phyloP scores from a whole-genome alignment of 306 rosid species.

The Gynostemma pentaphyllum region DNA sequence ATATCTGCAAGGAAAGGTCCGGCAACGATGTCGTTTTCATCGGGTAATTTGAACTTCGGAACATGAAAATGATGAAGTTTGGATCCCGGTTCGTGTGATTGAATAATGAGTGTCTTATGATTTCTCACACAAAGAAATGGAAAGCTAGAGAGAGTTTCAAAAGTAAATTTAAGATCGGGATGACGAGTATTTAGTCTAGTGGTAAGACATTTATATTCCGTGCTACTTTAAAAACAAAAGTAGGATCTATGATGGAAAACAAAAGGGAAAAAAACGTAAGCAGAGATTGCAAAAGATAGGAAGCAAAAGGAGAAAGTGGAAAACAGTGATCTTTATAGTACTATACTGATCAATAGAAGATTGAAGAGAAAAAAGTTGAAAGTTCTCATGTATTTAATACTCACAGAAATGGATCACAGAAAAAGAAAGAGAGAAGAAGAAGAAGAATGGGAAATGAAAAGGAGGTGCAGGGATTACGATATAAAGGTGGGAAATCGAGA shows the following conservation, averaged over 20 bases:
- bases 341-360: conserved; percentile 28
- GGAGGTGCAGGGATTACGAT: not conserved
- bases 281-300: conserved; percentile 7
- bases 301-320: conserved; percentile 26
- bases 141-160: conserved; percentile 20
- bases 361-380: conserved; percentile 50
- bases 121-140: conserved; percentile 22
- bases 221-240: too few relatives aligned
- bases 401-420: conserved; percentile 26
- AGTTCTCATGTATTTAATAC: conserved; percentile 32
- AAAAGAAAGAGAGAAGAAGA: not conserved
- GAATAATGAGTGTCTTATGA: conserved; percentile 74
- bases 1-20: conserved; percentile 73
- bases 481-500: not conserved
- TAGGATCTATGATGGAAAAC: conserved; percentile 1
- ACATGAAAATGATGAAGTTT: conserved; percentile 17
- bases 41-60: conserved; percentile 17
- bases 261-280: not conserved
- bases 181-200: too few relatives aligned
- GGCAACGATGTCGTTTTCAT: conserved; percentile 32
- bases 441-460: not conserved
- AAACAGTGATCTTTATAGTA: not conserved
- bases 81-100: conserved; percentile 29
- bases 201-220: too few relatives aligned
- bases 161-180: too few relatives aligned